Percentiles rank a stretch among this genome's conserved stretches.
phyloP scores from a whole-genome alignment of 2,329 filamentous ascomycete species.

The Sphaerulina musiva region DNA sequence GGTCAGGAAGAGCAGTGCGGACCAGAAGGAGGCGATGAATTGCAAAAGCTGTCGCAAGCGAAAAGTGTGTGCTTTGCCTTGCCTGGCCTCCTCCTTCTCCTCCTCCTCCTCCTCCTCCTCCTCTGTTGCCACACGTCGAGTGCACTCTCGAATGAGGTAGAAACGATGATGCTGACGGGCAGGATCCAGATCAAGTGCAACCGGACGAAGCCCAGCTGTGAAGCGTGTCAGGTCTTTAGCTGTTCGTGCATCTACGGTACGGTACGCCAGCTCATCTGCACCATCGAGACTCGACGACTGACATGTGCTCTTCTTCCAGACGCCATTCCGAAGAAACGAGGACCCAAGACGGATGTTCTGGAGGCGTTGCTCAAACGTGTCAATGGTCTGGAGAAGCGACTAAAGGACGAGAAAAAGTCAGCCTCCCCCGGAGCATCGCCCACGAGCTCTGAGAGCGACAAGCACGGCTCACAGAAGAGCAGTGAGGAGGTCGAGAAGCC shows the following conservation, averaged over 20 bases:
- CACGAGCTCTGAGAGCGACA: slow-evolving; percentile 6
- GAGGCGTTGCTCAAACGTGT: slow-evolving; percentile 79
- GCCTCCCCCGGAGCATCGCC: slow-evolving; percentile 30
- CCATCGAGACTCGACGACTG: not conserved
- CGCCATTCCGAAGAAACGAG: slow-evolving; percentile 81
- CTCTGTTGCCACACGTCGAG: not conserved
- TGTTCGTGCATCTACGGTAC: slow-evolving; percentile 81
- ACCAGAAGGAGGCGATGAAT: slow-evolving; percentile 87
- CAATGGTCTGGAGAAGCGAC: slow-evolving; percentile 72
- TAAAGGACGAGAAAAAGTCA: slow-evolving; percentile 53
- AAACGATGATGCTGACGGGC: not conserved
- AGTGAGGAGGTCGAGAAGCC: slow-evolving; percentile 6
- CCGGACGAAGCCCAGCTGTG: slow-evolving; percentile 72
- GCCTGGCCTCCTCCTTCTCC: too few species aligned
- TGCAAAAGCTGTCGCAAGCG: slow-evolving; percentile 90
- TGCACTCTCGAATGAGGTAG: too few species aligned
- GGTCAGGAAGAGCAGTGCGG: slow-evolving; percentile 61
- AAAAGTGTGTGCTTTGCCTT: slow-evolving; percentile 54
- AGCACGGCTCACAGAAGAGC: slow-evolving; percentile 1
- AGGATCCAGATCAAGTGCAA: slow-evolving; percentile 77
- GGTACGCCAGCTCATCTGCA: slow-evolving; percentile 41
- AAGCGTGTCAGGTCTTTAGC: slow-evolving; percentile 84
- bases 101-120: not conserved
- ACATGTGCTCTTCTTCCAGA: slow-evolving; percentile 45
- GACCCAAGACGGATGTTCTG: slow-evolving; percentile 82